Conservation (phyloP, 148 eudicot species). For the Spergularia marina region DNA sequence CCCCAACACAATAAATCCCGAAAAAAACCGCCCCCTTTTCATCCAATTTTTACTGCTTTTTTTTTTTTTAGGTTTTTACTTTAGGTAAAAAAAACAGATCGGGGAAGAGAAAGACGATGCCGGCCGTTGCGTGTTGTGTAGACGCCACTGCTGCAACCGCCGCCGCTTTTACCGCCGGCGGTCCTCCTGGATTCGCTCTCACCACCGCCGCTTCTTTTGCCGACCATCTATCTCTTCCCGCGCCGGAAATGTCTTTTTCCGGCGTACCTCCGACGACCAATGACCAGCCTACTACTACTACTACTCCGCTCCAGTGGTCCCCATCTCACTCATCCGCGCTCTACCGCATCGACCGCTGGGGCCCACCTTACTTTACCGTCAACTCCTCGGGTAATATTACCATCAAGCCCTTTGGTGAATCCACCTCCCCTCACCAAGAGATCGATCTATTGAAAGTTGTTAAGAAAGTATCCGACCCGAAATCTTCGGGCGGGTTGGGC, state of each 20-base stretch:
- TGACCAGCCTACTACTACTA: conserved; percentile 18
- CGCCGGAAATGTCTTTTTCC: conserved; percentile 45
- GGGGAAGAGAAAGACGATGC: conserved; percentile 63
- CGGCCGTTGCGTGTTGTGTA: conserved; percentile 54
- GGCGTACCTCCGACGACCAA: conserved; percentile 37
- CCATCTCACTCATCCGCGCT: conserved; percentile 48
- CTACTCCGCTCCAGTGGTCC: conserved; percentile 45
- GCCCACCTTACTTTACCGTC: conserved; percentile 70
- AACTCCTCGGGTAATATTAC: conserved; percentile 65
- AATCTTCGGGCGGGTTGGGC: conserved; percentile 60
- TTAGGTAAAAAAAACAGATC: conserved; percentile 37
- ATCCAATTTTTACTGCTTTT: neutral
- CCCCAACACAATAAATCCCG: conserved; percentile 15
- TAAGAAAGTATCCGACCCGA: conserved; percentile 70
- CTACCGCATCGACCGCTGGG: conserved; percentile 76
- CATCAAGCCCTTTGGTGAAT: conserved; percentile 50
- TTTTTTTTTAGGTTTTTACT: conserved; percentile 27
- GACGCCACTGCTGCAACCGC: conserved; percentile 44
- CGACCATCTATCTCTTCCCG: conserved; percentile 48
- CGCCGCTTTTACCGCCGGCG: conserved; percentile 5
- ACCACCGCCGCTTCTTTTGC: conserved; percentile 26
- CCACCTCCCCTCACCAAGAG: conserved; percentile 70
- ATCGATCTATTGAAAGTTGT: conserved; percentile 80
- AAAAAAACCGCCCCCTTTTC: neutral
- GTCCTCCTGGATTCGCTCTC: conserved; percentile 33